Base-by-base conservation (phyloP, 75 land plant genomes). In the Sequoiadendron giganteum region DNA sequence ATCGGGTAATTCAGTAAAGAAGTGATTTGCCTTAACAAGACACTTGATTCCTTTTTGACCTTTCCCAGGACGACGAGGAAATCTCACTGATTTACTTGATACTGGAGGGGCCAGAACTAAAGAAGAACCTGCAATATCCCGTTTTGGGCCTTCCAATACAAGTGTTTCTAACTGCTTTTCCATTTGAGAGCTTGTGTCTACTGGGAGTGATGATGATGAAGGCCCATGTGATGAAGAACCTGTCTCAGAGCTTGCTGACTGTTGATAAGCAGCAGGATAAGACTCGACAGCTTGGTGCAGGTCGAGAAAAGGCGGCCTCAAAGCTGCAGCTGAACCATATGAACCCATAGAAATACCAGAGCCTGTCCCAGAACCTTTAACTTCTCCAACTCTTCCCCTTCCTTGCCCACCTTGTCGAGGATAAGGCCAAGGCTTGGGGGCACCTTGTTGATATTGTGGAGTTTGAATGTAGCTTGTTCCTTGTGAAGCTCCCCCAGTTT, bases 11-110 rank as follows among this genome's bases (percentile, higher is more conserved):
- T 92, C 90, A 7, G 93, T 92, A 68, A 93, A 87, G 88, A 93
- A 93, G 84, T 93, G 94, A 86, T 93, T 93, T 1, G 93, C 94
- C 88, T 90, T 93, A 56, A 93, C 90, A 55, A 92, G 76, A 42
- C 91, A 92, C 72, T 73, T 90, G 45, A 55, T 80, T 25, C 94
- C 94, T 43, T 49, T 73, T 45, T 61, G 86, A 32, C 94, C 94
- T 55, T 88, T 88, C 1, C 94, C 92, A 58, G 94, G 94, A 21
- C 94, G 91, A 58, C 83, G 52, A n/a, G 94, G 94, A 84, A 93
- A 92, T 47, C 90, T 75, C 79, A 93, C 10, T 30, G 86, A 45
- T 75, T 90, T 93, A 77, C 90, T 92, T 36, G 94, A 90, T 19
- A 88, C 70, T 1, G 90, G 91, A 40, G 92, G 91, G 65, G 86